Evolutionary conservation across 2,329 filamentous ascomycete species (phyloP).

Genomic region (Colletotrichum tofieldiae): DNA sequence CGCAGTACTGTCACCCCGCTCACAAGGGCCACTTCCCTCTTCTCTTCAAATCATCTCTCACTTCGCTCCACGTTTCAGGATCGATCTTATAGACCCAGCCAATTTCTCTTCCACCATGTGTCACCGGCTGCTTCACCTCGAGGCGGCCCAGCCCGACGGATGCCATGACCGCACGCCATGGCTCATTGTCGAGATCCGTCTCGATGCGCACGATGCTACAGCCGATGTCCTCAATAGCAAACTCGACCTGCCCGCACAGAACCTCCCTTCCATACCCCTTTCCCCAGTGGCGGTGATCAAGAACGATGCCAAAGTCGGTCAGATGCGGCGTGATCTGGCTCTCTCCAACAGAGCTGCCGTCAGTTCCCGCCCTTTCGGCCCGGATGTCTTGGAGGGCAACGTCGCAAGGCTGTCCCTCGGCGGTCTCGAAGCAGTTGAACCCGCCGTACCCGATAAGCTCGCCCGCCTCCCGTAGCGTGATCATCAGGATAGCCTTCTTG

Average conservation of each 20-base stretch:
- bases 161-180: slow-evolving; percentile 40
- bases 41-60: not conserved
- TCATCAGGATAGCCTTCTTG: slow-evolving; percentile 43
- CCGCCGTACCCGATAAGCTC: slow-evolving; percentile 44
- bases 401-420: slow-evolving; percentile 4
- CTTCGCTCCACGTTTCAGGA: not conserved
- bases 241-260: slow-evolving; percentile 45
- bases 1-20: not conserved
- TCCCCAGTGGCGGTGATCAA: slow-evolving; percentile 45
- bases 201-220: slow-evolving; percentile 44
- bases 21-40: slow-evolving; percentile 22
- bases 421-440: slow-evolving; percentile 42
- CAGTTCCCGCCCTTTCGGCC: not conserved
- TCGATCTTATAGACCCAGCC: slow-evolving; percentile 26
- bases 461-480: slow-evolving; percentile 39
- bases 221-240: slow-evolving; percentile 44
- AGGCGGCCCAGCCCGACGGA: slow-evolving; percentile 28
- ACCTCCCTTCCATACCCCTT: slow-evolving; percentile 46
- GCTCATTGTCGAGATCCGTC: slow-evolving; percentile 43
- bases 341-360: not conserved
- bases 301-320: slow-evolving; percentile 45
- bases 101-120: slow-evolving; percentile 25
- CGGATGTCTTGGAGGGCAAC: not conserved
- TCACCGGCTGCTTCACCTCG: slow-evolving; percentile 27
- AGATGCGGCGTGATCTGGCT: slow-evolving; percentile 12